Percentiles rank a stretch among this genome's conserved stretches.
phyloP scores from a whole-genome alignment of 1,284 basidiomycete species.

The Tilletia setariae region DNA sequence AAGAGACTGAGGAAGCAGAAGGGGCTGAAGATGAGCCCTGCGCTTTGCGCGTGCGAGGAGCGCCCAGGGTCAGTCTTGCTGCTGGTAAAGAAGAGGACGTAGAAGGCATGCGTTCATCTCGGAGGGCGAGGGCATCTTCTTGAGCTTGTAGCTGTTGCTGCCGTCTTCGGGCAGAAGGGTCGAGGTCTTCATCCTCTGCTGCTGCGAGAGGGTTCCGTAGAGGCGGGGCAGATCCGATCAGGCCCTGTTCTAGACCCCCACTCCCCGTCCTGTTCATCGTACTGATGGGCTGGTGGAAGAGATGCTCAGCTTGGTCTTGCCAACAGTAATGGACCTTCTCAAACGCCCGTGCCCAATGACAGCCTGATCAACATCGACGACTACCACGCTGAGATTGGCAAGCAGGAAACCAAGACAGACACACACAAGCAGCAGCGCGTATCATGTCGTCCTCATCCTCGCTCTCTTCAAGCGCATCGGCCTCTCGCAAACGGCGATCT shows the following conservation, averaged over 20 bases:
- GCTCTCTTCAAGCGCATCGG: neutral
- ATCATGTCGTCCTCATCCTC: neutral
- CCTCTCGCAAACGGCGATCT: neutral
- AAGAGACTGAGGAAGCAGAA: neutral
- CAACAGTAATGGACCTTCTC: too few species aligned
- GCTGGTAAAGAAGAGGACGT: neutral
- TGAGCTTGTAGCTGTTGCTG: too few species aligned
- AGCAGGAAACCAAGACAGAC: neutral
- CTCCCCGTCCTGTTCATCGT: too few species aligned
- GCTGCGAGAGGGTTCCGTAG: neutral
- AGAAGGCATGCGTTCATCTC: neutral
- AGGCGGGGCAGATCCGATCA: neutral
- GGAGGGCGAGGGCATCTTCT: too few species aligned
- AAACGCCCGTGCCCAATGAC: neutral
- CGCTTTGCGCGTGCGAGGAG: too few species aligned
- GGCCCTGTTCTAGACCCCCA: too few species aligned
- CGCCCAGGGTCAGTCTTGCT: slow-evolving; percentile 19
- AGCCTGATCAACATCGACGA: neutral
- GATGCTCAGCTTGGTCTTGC: too few species aligned
- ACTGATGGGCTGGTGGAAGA: too few species aligned
- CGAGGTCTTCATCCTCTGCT: slow-evolving; percentile 1
- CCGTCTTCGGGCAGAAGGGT: neutral
- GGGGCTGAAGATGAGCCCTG: too few species aligned
- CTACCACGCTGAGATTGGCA: neutral
- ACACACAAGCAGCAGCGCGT: neutral